A percentile compares a stretch with the other conserved stretches of the same genome.
phyloP scores from a whole-genome alignment of 495 filamentous ascomycete genomes.

The Opeltia flavorubescens region DNA sequence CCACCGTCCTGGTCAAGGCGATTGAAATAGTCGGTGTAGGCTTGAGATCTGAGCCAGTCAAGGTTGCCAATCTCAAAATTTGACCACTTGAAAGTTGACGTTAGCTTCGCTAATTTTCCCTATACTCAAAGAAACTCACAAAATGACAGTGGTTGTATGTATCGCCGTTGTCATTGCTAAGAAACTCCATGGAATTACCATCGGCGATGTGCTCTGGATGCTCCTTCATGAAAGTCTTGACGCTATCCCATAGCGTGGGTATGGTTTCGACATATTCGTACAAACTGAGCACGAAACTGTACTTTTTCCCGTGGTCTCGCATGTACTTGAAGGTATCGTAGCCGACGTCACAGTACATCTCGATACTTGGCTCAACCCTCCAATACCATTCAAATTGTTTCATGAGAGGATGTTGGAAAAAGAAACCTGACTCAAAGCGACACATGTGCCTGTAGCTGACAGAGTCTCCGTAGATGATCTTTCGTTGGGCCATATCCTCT shows the following conservation, averaged over 20 bases:
- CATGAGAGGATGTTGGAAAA: conserved; percentile 75
- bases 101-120: no score
- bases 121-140: no score
- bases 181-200: conserved; percentile 76
- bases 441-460: conserved; percentile 90
- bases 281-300: conserved; percentile 77
- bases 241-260: conserved; percentile 85
- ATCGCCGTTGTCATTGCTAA: conserved; percentile 80
- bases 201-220: conserved; percentile 77
- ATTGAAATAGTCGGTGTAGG: conserved; percentile 71
- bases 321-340: conserved; percentile 80
- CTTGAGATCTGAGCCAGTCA: conserved; percentile 66
- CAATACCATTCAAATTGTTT: conserved; percentile 84
- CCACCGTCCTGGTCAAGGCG: conserved; percentile 68
- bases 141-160: conserved; percentile 96
- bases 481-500: conserved; percentile 68
- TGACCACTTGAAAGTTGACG: conserved; percentile 50
- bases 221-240: conserved; percentile 77
- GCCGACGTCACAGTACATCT: conserved; percentile 73
- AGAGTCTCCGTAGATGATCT: conserved; percentile 93
- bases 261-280: conserved; percentile 96
- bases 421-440: conserved; percentile 85
- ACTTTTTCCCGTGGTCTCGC: conserved; percentile 79
- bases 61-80: conserved; percentile 85
- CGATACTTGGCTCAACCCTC: conserved; percentile 79